These are phyloP conservation scores for Fusarium sp. DNA, from an alignment of 2,329 filamentous ascomycete genomes.

Conservation along the genomic window DNA sequence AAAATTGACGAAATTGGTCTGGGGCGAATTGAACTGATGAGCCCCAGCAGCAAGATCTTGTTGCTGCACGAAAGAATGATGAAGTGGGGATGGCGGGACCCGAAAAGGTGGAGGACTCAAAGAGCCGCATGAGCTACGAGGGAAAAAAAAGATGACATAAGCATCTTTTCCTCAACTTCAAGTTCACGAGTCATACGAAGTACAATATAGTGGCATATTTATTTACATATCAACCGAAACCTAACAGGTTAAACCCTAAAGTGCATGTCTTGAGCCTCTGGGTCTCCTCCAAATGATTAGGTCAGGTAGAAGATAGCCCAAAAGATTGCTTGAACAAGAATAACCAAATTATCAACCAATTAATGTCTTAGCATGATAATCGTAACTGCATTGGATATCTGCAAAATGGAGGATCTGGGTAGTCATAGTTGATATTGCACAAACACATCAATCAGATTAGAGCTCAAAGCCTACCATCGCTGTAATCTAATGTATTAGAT, in stretches of 20 bases:
- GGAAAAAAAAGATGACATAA: conserved; percentile 33
- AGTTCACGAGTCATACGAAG: not conserved
- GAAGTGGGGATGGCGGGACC: conserved; percentile 34
- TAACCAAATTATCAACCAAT: too few relatives aligned
- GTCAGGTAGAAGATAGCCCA: not conserved
- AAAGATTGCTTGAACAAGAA: too few relatives aligned
- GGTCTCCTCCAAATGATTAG: too few relatives aligned
- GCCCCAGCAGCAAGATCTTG: conserved; percentile 23
- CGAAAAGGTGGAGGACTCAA: conserved; percentile 9
- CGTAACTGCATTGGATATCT: not conserved
- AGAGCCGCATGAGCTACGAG: not conserved
- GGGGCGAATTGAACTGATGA: conserved; percentile 43
- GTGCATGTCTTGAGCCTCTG: not conserved
- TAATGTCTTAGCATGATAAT: not conserved
- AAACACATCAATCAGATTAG: not conserved
- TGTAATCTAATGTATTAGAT: rapidly evolving
- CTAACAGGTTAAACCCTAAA: not conserved
- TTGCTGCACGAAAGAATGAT: conserved; percentile 30
- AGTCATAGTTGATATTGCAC: not conserved
- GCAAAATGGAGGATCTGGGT: not conserved
- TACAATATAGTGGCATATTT: not conserved
- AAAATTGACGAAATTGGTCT: conserved; percentile 28
- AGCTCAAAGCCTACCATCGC: not conserved
- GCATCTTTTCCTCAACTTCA: not conserved
- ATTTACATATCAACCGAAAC: not conserved